These are phyloP conservation scores for Trematosphaeria pertusa DNA, from an alignment of 2,329 filamentous ascomycete genomes.

Conservation along the genomic window DNA sequence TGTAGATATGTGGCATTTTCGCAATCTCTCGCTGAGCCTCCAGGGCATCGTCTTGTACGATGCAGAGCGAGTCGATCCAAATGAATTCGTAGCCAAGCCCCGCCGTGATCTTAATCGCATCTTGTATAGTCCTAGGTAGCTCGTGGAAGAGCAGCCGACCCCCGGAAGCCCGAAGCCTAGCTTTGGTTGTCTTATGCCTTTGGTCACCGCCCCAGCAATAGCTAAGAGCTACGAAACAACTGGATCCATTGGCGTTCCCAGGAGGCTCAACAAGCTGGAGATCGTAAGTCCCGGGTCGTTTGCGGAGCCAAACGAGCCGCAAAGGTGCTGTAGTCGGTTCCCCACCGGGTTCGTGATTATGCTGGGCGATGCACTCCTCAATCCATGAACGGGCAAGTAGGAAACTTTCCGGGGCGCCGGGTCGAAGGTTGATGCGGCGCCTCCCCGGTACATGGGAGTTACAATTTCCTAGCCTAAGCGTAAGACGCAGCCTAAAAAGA, in stretches of 20 bases:
- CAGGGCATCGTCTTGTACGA: slow-evolving; percentile 9
- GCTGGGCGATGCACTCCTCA: neutral
- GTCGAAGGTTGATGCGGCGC: neutral
- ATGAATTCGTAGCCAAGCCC: slow-evolving; percentile 3
- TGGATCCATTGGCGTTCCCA: neutral
- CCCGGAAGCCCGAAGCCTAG: neutral
- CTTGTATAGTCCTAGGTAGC: slow-evolving; percentile 18
- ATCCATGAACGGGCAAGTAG: neutral
- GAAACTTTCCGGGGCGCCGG: neutral
- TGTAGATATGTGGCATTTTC: slow-evolving; percentile 18
- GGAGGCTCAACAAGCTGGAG: neutral
- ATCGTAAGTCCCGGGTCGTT: neutral
- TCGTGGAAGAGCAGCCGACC: slow-evolving; percentile 6
- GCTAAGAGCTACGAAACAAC: neutral
- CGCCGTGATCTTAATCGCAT: slow-evolving; percentile 14
- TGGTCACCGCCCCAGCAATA: slow-evolving; percentile 22
- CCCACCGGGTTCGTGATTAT: neutral
- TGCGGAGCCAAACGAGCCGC: neutral
- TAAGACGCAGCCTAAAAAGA: neutral
- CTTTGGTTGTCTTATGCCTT: slow-evolving; percentile 5
- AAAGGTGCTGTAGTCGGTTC: neutral
- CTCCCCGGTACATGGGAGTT: neutral
- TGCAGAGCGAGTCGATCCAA: slow-evolving; percentile 11
- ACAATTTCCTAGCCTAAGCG: neutral
- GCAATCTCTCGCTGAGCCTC: slow-evolving; percentile 17